Evolutionary conservation across 345 rosid genomes (phyloP).

Genomic region (Heritiera littoralis): DNA sequence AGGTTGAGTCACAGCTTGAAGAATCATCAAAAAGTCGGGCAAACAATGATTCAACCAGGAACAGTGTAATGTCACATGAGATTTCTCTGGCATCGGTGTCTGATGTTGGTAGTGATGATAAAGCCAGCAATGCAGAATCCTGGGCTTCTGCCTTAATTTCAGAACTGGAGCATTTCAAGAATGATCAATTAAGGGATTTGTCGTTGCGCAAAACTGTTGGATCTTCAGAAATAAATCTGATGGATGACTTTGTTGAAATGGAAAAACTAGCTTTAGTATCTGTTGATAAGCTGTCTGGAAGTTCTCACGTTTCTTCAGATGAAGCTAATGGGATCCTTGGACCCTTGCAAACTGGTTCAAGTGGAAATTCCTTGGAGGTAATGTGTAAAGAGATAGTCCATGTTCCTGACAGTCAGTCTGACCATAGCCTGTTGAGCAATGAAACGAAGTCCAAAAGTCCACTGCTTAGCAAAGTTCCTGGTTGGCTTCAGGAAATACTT

Average conservation of each 20-base stretch:
- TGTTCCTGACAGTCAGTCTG: slow-evolving; percentile 31
- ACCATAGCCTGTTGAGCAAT: slow-evolving; percentile 24
- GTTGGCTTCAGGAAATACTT: slow-evolving; percentile 53
- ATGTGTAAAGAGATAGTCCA: slow-evolving; percentile 33
- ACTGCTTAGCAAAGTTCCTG: slow-evolving; percentile 28
- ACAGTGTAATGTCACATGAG: slow-evolving; percentile 41
- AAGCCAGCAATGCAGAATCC: slow-evolving; percentile 70
- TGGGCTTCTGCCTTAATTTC: slow-evolving; percentile 75
- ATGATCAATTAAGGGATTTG: slow-evolving; percentile 49
- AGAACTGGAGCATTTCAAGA: slow-evolving; percentile 69
- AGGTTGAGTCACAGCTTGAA: slow-evolving; percentile 59
- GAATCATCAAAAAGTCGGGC: slow-evolving; percentile 48
- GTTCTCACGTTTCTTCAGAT: slow-evolving; percentile 36
- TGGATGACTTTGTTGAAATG: slow-evolving; percentile 98
- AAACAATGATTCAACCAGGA: slow-evolving; percentile 43
- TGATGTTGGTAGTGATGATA: slow-evolving; percentile 71
- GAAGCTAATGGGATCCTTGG: slow-evolving; percentile 24
- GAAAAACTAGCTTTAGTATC: slow-evolving; percentile 73
- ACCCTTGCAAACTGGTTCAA: slow-evolving; percentile 30
- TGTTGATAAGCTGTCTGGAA: slow-evolving; percentile 45
- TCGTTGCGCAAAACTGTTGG: slow-evolving; percentile 47
- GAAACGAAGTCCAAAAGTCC: slow-evolving; percentile 33
- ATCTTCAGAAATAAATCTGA: slow-evolving; percentile 72
- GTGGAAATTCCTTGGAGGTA: slow-evolving; percentile 30
- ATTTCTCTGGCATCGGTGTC: slow-evolving; percentile 60